These are phyloP conservation scores for Trichoderma arundinaceum DNA, from an alignment of 2,329 filamentous ascomycete genomes.

Conservation along the genomic window DNA sequence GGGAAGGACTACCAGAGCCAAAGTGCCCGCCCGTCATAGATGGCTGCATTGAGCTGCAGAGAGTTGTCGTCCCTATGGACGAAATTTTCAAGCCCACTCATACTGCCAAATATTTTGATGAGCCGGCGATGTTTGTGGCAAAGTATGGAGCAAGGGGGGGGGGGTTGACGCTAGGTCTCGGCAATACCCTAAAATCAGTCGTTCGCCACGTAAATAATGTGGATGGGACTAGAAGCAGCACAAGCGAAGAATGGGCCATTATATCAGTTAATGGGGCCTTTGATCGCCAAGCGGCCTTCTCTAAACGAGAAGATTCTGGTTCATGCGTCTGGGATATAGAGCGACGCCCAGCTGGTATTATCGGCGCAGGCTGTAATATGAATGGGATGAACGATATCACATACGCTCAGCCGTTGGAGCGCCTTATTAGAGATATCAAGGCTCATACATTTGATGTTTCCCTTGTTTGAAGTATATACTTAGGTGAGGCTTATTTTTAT, in stretches of 20 bases:
- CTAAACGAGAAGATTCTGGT: background rate
- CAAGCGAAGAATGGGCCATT: conserved; percentile 19
- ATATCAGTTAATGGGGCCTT: background rate
- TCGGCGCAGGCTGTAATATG: conserved; percentile 1
- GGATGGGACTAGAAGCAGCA: background rate
- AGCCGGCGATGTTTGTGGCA: background rate
- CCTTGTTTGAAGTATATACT: background rate
- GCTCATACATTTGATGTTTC: conserved; percentile 18
- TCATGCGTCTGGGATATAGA: conserved; percentile 23
- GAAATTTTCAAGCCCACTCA: background rate
- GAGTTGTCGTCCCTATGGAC: background rate
- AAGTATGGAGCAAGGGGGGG: background rate
- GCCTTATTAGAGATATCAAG: background rate
- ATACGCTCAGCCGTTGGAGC: conserved; percentile 24
- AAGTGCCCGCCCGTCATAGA: no score
- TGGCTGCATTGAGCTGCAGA: background rate
- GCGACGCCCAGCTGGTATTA: conserved; percentile 12
- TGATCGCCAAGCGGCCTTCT: background rate
- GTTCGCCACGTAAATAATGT: background rate
- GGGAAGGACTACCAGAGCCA: background rate
- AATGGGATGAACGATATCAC: conserved; percentile 7
- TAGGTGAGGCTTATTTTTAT: no score
- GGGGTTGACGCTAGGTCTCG: background rate
- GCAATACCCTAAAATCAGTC: conserved; percentile 4
- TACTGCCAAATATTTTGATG: background rate